These are phyloP conservation scores for Penicillium sp. DNA, from an alignment of 2,329 filamentous ascomycete species.

Conservation along the genomic window DNA sequence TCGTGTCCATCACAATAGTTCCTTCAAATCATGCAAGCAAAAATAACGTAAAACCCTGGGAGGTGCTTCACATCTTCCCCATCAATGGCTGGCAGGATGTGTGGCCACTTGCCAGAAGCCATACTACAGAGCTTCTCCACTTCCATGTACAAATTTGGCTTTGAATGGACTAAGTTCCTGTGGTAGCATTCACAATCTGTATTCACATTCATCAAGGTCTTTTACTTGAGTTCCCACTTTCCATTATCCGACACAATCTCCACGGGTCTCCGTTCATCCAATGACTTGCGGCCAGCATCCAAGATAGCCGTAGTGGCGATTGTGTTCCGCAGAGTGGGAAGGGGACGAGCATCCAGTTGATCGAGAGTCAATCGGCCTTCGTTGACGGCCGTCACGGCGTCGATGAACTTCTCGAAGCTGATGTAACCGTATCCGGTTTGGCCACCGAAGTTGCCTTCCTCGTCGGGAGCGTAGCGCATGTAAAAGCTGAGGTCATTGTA, in stretches of 20 bases:
- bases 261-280: constrained; percentile 78
- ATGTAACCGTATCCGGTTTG: constrained; percentile 92
- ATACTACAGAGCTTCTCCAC: neutral
- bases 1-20: no score
- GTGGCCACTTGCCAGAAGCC: no score
- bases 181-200: neutral
- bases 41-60: no score
- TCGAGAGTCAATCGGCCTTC: constrained; percentile 68
- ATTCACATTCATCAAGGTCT: neutral
- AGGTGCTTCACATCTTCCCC: no score
- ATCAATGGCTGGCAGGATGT: no score
- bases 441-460: constrained; percentile 90
- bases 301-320: constrained; percentile 89
- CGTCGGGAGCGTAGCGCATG: constrained; percentile 91
- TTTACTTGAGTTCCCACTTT: constrained; percentile 63
- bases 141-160: neutral
- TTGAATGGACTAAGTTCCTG: neutral
- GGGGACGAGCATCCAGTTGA: constrained; percentile 73
- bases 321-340: constrained; percentile 85
- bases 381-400: constrained; percentile 77
- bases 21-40: no score
- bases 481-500: constrained; percentile 60
- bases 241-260: constrained; percentile 56
- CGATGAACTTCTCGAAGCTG: constrained; percentile 93
- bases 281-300: constrained; percentile 77